Percentiles rank a stretch among this genome's conserved stretches.
Conservation (phyloP, 2,329 filamentous ascomycete species). For the Domatiomyces globalis region DNA sequence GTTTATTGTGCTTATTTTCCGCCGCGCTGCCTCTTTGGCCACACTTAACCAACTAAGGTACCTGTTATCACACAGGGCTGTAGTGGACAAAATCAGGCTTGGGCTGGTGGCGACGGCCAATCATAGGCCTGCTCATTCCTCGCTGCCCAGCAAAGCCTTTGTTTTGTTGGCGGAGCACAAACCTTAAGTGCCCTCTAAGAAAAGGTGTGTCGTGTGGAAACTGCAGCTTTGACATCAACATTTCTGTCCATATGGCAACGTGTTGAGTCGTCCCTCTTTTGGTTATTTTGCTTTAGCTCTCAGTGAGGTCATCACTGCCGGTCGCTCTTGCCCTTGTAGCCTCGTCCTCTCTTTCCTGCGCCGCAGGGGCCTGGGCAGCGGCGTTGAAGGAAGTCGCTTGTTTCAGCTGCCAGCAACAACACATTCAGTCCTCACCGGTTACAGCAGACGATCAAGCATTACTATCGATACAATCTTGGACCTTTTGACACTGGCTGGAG, state of each 20-base stretch:
- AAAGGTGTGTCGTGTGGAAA: too few relatives aligned
- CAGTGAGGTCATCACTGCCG: not conserved
- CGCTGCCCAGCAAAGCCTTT: not conserved
- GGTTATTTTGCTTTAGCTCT: not conserved
- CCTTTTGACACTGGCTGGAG: not conserved
- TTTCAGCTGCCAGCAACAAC: not conserved
- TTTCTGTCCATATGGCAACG: too few relatives aligned
- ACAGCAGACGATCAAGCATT: too few relatives aligned
- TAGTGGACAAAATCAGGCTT: not conserved
- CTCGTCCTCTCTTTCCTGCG: not conserved
- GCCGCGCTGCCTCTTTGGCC: not conserved
- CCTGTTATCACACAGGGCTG: too few relatives aligned
- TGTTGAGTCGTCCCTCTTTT: not conserved
- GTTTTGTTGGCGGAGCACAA: not conserved
- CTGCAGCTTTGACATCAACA: too few relatives aligned
- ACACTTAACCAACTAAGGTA: not conserved
- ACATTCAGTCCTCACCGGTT: too few relatives aligned
- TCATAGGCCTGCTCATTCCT: not conserved
- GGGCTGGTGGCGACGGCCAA: not conserved
- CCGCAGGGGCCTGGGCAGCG: not conserved
- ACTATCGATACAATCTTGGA: not conserved
- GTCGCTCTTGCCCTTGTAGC: not conserved
- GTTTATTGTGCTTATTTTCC: not conserved
- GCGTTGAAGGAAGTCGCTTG: not conserved
- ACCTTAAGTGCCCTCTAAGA: not conserved